Evolutionary conservation across 768 basidiomycete species (phyloP).

Genomic region (Gyrodon lividus): DNA sequence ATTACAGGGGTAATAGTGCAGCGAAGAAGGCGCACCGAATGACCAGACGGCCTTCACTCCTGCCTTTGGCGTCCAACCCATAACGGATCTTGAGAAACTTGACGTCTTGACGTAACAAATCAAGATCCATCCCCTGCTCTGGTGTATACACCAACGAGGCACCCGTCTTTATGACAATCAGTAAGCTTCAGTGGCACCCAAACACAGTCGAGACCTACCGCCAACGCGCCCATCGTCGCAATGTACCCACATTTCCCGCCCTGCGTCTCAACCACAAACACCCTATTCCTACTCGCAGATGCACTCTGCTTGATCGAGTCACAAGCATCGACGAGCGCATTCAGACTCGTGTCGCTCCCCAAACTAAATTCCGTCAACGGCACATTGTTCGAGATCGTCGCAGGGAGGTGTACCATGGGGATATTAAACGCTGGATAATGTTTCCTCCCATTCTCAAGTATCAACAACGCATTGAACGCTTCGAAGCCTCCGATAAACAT

Average conservation of each 20-base stretch:
- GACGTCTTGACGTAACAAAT: slow-evolving; percentile 79
- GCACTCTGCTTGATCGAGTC: slow-evolving; percentile 99
- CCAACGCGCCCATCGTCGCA: slow-evolving; percentile 92
- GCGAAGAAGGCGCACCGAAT: slow-evolving; percentile 60
- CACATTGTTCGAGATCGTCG: slow-evolving; percentile 97
- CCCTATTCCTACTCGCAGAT: slow-evolving; percentile 90
- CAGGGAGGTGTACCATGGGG: slow-evolving; percentile 94
- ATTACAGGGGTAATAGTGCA: not conserved
- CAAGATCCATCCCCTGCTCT: slow-evolving; percentile 83
- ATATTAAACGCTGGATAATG: slow-evolving; percentile 92
- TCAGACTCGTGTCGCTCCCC: slow-evolving; percentile 96
- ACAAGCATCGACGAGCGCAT: slow-evolving; percentile 95
- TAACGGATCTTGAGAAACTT: slow-evolving; percentile 86
- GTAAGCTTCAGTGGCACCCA: not conserved
- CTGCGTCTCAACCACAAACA: slow-evolving; percentile 98
- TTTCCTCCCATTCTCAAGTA: slow-evolving; percentile 76
- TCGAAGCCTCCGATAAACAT: slow-evolving; percentile 97
- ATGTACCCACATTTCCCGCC: slow-evolving; percentile 97
- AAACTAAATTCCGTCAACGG: slow-evolving; percentile 95
- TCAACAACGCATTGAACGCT: slow-evolving; percentile 77
- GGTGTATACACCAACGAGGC: slow-evolving; percentile 94
- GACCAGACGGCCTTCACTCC: slow-evolving; percentile 89
- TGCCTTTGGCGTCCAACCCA: slow-evolving; percentile 81
- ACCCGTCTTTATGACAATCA: slow-evolving; percentile 58
- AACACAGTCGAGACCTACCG: slow-evolving; percentile 52